phyloP scores from a whole-genome alignment of 495 filamentous ascomycete genomes.

The Podospora comata region DNA sequence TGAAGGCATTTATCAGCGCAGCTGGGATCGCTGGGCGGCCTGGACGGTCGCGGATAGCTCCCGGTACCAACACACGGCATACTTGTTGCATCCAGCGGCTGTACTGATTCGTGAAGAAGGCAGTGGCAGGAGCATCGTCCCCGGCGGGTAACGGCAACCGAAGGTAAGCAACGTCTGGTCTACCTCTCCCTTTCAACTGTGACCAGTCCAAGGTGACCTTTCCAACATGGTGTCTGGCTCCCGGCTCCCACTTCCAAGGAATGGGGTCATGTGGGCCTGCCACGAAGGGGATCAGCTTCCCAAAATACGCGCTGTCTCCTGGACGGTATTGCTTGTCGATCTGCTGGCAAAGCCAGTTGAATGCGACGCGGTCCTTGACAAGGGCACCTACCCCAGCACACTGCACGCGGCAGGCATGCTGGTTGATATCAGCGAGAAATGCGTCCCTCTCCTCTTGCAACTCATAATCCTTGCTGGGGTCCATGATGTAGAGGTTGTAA shows the following conservation, averaged over 20 bases:
- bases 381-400: slow-evolving; percentile 23
- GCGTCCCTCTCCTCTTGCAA: neutral
- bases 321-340: neutral
- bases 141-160: slow-evolving; percentile 30
- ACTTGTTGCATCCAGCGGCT: slow-evolving; percentile 19
- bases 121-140: no score
- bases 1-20: slow-evolving; percentile 20
- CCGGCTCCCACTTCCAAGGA: slow-evolving; percentile 24
- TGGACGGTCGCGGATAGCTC: slow-evolving; percentile 23
- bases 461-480: slow-evolving; percentile 10
- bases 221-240: slow-evolving; percentile 12
- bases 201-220: slow-evolving; percentile 25
- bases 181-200: slow-evolving; percentile 12
- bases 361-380: slow-evolving; percentile 15
- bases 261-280: slow-evolving; percentile 18
- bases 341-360: slow-evolving; percentile 14
- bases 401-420: neutral
- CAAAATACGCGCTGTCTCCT: neutral
- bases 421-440: neutral
- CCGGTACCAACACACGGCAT: slow-evolving; percentile 25
- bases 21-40: slow-evolving; percentile 27
- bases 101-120: slow-evolving; percentile 22
- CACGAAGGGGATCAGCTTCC: slow-evolving; percentile 20
- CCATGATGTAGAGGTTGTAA: slow-evolving; percentile 25
- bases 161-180: slow-evolving; percentile 31